A percentile compares a stretch with the other conserved stretches of the same genome.
These are phyloP conservation scores for Lichtheimia hyalospora DNA, from an alignment of 371 early-diverging fungal genomes.

Conservation along the genomic window DNA sequence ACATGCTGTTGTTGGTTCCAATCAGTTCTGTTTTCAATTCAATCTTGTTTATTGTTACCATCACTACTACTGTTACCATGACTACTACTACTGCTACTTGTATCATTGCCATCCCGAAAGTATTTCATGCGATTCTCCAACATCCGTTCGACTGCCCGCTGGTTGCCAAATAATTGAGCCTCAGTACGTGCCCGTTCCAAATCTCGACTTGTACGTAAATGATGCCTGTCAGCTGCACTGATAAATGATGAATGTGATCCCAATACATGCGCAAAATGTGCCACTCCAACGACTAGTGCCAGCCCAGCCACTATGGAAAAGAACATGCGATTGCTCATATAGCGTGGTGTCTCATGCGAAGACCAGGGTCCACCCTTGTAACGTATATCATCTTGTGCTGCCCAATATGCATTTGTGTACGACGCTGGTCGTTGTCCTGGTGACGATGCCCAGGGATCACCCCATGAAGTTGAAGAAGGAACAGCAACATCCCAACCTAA, in stretches of 20 bases:
- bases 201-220: slow-evolving; percentile 29
- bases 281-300: slow-evolving; percentile 19
- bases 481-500: slow-evolving; percentile 32
- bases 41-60: neutral
- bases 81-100: neutral
- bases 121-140: slow-evolving; percentile 30
- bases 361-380: slow-evolving; percentile 31
- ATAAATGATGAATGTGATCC: slow-evolving; percentile 23
- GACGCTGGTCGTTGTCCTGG: slow-evolving; percentile 19
- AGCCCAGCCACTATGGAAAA: slow-evolving; percentile 33
- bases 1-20: neutral
- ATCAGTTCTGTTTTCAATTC: neutral
- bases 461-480: slow-evolving; percentile 1
- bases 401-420: slow-evolving; percentile 22
- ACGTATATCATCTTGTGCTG: slow-evolving; percentile 17
- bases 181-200: slow-evolving; percentile 40
- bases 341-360: slow-evolving; percentile 23
- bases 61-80: too few relatives aligned
- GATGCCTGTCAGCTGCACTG: slow-evolving; percentile 38
- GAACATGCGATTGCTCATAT: slow-evolving; percentile 34
- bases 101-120: slow-evolving; percentile 10
- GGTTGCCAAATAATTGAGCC: slow-evolving; percentile 43
- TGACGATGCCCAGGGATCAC: slow-evolving; percentile 10
- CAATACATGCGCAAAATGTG: slow-evolving; percentile 26
- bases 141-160: slow-evolving; percentile 38